phyloP scores from a whole-genome alignment of 345 rosid genomes.

The Linum tenue region DNA sequence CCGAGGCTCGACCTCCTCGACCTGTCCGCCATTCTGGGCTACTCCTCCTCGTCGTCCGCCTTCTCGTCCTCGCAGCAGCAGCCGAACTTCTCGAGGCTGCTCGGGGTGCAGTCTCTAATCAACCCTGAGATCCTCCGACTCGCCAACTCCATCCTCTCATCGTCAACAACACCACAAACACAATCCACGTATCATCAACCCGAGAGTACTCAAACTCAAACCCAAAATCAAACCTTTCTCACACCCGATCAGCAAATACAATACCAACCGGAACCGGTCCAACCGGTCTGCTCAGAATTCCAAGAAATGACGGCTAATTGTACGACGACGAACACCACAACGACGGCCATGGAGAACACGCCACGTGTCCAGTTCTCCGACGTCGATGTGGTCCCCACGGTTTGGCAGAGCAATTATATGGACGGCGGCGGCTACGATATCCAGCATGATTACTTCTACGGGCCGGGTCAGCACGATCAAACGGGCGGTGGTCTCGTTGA shows the following conservation, averaged over 20 bases:
- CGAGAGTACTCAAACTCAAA: too few species aligned
- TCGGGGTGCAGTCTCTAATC: background rate
- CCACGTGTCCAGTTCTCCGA: background rate
- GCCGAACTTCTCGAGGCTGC: background rate
- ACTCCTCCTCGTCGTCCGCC: background rate
- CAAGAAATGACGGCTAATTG: background rate
- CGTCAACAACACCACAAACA: background rate
- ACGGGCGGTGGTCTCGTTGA: background rate
- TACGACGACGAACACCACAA: background rate
- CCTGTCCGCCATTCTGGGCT: background rate
- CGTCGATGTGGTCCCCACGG: background rate
- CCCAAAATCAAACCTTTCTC: too few species aligned
- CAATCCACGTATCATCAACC: background rate
- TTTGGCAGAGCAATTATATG: background rate
- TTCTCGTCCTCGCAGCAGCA: background rate
- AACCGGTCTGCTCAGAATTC: background rate
- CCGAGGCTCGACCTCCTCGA: background rate
- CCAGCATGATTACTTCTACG: background rate
- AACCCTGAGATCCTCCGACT: slow-evolving; percentile 1
- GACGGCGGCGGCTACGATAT: background rate
- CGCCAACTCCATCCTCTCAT: background rate
- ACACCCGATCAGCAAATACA: too few species aligned
- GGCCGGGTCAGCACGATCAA: background rate
- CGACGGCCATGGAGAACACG: background rate
- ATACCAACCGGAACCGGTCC: background rate